phyloP scores from a whole-genome alignment of 108 stramenopile genomes.

The Chaetoceros tenuissimus region DNA sequence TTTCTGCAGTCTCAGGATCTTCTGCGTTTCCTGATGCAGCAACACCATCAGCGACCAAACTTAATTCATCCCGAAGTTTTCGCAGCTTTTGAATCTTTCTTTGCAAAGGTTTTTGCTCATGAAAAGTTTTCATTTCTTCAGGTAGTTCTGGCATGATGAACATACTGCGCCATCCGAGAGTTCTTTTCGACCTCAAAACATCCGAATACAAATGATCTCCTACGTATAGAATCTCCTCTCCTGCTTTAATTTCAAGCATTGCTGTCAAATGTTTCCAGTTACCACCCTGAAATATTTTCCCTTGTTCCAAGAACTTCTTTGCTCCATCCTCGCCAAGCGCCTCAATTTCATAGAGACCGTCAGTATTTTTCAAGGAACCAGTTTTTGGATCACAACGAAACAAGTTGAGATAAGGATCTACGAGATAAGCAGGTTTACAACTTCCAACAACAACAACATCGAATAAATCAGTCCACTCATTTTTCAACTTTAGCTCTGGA shows the following conservation, averaged over 20 bases:
- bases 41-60: slow-evolving; percentile 31
- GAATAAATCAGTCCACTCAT: slow-evolving; percentile 92
- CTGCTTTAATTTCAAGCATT: slow-evolving; percentile 81
- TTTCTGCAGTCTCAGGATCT: slow-evolving; percentile 22
- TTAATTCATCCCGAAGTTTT: slow-evolving; percentile 56
- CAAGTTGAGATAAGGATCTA: slow-evolving; percentile 81
- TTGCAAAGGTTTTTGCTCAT: slow-evolving; percentile 26
- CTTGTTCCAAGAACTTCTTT: slow-evolving; percentile 67
- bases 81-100: slow-evolving; percentile 48
- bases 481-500: slow-evolving; percentile 51
- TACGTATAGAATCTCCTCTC: slow-evolving; percentile 93
- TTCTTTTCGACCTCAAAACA: slow-evolving; percentile 85
- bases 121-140: slow-evolving; percentile 70
- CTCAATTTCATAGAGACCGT: slow-evolving; percentile 86
- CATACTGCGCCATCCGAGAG: slow-evolving; percentile 91
- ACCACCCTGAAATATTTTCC: slow-evolving; percentile 92
- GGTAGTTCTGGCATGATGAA: slow-evolving; percentile 87
- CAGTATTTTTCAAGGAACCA: slow-evolving; percentile 79
- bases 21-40: slow-evolving; percentile 10
- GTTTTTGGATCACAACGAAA: slow-evolving; percentile 76
- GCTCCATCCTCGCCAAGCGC: slow-evolving; percentile 63
- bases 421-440: slow-evolving; percentile 83
- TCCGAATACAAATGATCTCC: slow-evolving; percentile 96
- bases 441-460: slow-evolving; percentile 88
- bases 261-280: slow-evolving; percentile 89